Percentiles rank a stretch among this genome's conserved stretches.
Evolutionary conservation across 139 green algal species (phyloP).

Genomic region (Tetraselmis striata): DNA sequence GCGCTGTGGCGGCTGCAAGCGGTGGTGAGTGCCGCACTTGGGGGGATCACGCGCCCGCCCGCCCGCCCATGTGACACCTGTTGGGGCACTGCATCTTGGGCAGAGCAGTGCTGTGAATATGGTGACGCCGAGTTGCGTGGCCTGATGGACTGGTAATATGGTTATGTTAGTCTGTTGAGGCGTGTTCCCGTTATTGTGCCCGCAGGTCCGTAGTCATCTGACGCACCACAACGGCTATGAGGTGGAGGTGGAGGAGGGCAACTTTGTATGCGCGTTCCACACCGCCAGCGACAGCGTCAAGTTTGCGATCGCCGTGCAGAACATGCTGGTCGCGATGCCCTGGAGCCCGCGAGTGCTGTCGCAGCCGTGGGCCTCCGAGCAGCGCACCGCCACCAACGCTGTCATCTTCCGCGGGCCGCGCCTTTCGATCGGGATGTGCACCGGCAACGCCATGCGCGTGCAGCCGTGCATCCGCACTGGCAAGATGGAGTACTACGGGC

Average conservation of each 20-base stretch:
- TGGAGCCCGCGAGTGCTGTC: not conserved
- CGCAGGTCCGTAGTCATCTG: not conserved
- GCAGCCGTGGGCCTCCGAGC: not conserved
- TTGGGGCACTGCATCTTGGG: too few relatives aligned
- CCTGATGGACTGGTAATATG: too few relatives aligned
- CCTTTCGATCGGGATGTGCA: not conserved
- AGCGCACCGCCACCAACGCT: not conserved
- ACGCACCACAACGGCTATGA: not conserved
- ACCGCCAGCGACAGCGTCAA: not conserved
- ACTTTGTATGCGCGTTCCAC: conserved; percentile 4
- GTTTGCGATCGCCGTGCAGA: not conserved
- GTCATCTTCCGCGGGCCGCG: conserved; percentile 1
- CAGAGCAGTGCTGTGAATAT: too few relatives aligned
- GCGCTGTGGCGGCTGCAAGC: not conserved
- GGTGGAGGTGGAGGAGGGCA: not conserved
- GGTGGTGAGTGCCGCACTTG: too few relatives aligned
- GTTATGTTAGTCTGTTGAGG: too few relatives aligned
- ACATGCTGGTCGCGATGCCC: not conserved
- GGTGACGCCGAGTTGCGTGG: too few relatives aligned
- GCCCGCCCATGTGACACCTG: too few relatives aligned
- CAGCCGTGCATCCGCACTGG: not conserved
- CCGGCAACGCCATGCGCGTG: not conserved
- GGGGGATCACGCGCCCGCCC: too few relatives aligned
- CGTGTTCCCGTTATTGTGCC: too few relatives aligned
- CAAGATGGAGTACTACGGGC: conserved; percentile 3